Conservation (phyloP, 306 rosid species). For the Macrotyloma uniflorum region DNA sequence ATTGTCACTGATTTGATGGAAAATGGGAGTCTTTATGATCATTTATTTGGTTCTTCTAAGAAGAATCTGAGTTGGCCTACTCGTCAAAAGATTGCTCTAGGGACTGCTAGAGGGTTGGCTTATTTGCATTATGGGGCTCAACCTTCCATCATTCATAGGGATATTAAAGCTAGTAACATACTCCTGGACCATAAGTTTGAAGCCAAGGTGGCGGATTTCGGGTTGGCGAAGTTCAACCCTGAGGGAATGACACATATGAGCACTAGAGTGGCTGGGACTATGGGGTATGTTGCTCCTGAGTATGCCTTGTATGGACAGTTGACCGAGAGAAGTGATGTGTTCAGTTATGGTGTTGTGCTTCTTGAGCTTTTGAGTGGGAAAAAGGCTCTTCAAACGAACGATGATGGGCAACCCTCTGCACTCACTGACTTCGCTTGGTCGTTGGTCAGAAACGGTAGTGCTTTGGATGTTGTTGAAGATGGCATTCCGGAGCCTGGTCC, state of each 20-base stretch:
- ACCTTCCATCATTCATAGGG: conserved; percentile 90
- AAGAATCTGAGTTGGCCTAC: conserved; percentile 77
- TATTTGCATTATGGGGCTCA: conserved; percentile 95
- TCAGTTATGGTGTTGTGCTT: conserved; percentile 83
- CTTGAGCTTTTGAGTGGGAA: conserved; percentile 95
- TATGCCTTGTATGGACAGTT: conserved; percentile 93
- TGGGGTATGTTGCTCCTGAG: conserved; percentile 99
- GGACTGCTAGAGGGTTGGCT: conserved; percentile 91
- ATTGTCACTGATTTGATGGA: conserved; percentile 92
- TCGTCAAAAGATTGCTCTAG: conserved; percentile 77
- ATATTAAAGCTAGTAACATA: conserved; percentile 87
- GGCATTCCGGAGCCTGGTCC: conserved; percentile 69
- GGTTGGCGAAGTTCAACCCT: conserved; percentile 86
- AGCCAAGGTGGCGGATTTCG: conserved; percentile 92
- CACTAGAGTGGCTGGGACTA: conserved; percentile 93
- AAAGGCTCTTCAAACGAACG: conserved; percentile 65
- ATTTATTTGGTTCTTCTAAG: conserved; percentile 65
- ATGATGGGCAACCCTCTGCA: conserved; percentile 62
- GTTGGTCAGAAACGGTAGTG: conserved; percentile 64
- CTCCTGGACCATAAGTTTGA: conserved; percentile 84
- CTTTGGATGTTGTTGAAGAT: conserved; percentile 81
- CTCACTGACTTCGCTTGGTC: conserved; percentile 95
- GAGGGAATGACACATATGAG: conserved; percentile 97
- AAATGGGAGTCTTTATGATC: conserved; percentile 92
- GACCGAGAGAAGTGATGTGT: conserved; percentile 92